A percentile compares a stretch with the other conserved stretches of the same genome.
These are phyloP conservation scores for Penicillium expansum DNA, from an alignment of 2,329 filamentous ascomycete species.

Conservation along the genomic window DNA sequence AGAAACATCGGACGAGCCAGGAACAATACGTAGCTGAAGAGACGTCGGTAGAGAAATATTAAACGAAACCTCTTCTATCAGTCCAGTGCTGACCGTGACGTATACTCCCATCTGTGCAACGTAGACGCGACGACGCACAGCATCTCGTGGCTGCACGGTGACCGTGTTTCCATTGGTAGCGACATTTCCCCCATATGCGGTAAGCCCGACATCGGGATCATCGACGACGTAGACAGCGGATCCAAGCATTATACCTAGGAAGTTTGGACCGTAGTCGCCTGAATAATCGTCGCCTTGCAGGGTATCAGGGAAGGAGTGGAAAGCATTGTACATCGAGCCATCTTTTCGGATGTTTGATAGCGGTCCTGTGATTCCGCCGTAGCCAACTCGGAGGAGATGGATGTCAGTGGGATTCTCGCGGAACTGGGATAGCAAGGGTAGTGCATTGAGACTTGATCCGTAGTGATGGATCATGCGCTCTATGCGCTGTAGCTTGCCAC, in stretches of 20 bases:
- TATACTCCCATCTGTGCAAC: background rate
- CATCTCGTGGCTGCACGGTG: background rate
- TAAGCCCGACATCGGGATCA: background rate
- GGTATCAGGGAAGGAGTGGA: slow-evolving; percentile 58
- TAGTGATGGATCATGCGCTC: slow-evolving; percentile 60
- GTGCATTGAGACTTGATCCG: slow-evolving; percentile 57
- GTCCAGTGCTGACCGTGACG: background rate
- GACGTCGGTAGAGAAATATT: background rate
- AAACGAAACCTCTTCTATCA: background rate
- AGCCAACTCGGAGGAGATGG: slow-evolving; percentile 31
- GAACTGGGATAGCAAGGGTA: slow-evolving; percentile 55
- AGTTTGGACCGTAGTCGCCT: slow-evolving; percentile 58
- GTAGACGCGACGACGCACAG: background rate
- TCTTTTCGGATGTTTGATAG: slow-evolving; percentile 53
- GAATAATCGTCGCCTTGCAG: slow-evolving; percentile 57
- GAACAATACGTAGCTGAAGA: background rate
- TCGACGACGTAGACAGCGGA: background rate
- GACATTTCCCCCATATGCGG: background rate
- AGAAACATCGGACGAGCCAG: background rate
- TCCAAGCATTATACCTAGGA: slow-evolving; percentile 48
- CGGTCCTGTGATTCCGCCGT: slow-evolving; percentile 38
- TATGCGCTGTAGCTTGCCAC: slow-evolving; percentile 27
- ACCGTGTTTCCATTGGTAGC: background rate
- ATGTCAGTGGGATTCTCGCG: slow-evolving; percentile 27
- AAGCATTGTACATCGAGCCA: slow-evolving; percentile 55